A percentile compares a stretch with the other conserved stretches of the same genome.
Evolutionary conservation across 192 early-diverging fungal species (phyloP).

Genomic region (Funneliformis mosseae): DNA sequence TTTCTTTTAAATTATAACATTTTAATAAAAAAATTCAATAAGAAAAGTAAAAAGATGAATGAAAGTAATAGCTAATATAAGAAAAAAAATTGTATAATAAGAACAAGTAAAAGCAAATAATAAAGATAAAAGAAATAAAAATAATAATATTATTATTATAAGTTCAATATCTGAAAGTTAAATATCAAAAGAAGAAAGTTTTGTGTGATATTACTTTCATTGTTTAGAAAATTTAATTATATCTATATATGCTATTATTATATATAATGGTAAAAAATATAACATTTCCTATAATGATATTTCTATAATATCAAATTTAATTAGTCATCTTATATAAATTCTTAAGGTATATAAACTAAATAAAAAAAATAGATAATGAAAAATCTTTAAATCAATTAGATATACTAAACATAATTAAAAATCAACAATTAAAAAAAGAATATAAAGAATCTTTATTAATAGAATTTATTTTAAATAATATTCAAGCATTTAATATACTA

Average conservation of each 20-base stretch:
- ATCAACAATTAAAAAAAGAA: background rate
- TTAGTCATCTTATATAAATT: background rate
- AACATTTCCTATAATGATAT: background rate
- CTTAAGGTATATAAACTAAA: background rate
- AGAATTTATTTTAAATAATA: background rate
- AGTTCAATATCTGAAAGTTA: too few relatives aligned
- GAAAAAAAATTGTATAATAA: too few relatives aligned
- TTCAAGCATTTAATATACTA: background rate
- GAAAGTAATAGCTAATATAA: too few relatives aligned
- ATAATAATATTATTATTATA: too few relatives aligned
- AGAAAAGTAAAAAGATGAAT: too few relatives aligned
- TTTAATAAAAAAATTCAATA: too few relatives aligned
- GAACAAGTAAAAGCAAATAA: too few relatives aligned
- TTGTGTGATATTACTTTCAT: background rate
- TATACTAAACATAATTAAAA: background rate
- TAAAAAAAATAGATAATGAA: too few relatives aligned
- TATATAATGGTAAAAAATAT: background rate
- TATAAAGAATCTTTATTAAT: background rate
- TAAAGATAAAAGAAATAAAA: too few relatives aligned
- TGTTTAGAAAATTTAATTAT: background rate
- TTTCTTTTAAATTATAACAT: too few relatives aligned
- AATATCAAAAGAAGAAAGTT: background rate
- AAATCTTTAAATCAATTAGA: background rate
- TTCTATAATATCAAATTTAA: background rate
- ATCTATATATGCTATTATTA: background rate